Percentiles rank a stretch among this genome's conserved stretches.
Evolutionary conservation across 495 filamentous ascomycete species (phyloP).

Genomic region (Tetracladium marchalianum): DNA sequence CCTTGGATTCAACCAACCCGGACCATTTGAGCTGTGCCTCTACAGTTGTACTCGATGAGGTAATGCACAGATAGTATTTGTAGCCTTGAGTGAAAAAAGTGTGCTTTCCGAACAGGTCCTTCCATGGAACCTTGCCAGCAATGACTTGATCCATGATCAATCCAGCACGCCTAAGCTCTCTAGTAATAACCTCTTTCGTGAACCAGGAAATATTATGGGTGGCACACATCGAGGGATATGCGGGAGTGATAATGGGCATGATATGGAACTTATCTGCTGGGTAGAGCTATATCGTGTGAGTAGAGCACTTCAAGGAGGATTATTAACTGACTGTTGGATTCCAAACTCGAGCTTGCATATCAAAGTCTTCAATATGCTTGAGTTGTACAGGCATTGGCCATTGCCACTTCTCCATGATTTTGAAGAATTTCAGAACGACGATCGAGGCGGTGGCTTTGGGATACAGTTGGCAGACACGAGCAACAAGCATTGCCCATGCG

Average conservation of each 20-base stretch:
- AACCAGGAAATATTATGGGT: conserved; percentile 88
- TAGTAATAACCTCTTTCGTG: conserved; percentile 71
- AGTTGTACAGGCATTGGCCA: conserved; percentile 90
- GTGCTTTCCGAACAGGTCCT: conserved; percentile 77
- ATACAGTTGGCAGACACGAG: conserved; percentile 93
- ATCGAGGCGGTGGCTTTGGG: conserved; percentile 80
- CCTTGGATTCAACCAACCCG: conserved; percentile 85
- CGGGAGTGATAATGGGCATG: conserved; percentile 96
- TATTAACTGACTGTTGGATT: conserved; percentile 65
- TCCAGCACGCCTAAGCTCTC: conserved; percentile 69
- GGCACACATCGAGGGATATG: conserved; percentile 93
- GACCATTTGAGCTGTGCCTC: conserved; percentile 82
- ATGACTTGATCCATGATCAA: conserved; percentile 76
- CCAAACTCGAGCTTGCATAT: conserved; percentile 78
- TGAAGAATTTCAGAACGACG: conserved; percentile 87
- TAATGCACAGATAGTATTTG: conserved; percentile 87
- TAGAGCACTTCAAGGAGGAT: neutral
- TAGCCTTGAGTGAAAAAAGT: conserved; percentile 87
- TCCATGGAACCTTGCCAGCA: conserved; percentile 65
- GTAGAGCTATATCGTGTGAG: conserved; percentile 48
- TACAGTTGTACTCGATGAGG: conserved; percentile 75
- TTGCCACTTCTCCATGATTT: conserved; percentile 79
- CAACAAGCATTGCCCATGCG: conserved; percentile 95
- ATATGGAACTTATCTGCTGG: conserved; percentile 69
- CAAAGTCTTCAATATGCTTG: conserved; percentile 78